Evolutionary conservation across 2,329 filamentous ascomycete species (phyloP).

Genomic region (Geosmithia putterillii): DNA sequence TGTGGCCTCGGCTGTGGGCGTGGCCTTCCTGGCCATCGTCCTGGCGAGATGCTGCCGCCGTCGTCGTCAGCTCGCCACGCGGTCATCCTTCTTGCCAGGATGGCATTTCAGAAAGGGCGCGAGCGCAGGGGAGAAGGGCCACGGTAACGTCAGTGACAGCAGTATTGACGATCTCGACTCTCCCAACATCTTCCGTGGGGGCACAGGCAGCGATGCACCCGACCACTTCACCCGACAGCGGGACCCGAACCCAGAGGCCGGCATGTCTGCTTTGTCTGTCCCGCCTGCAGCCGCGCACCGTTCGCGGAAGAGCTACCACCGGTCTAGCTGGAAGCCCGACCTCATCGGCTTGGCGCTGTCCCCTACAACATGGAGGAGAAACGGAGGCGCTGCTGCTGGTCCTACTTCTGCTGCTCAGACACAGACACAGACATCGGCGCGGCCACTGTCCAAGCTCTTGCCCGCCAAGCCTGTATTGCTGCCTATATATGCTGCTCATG

Average conservation of each 20-base stretch:
- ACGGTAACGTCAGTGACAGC: neutral
- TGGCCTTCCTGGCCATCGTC: constrained; percentile 36
- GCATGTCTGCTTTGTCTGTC: constrained; percentile 7
- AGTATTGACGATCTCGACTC: neutral
- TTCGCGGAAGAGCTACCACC: constrained; percentile 5
- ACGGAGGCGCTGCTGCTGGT: too few relatives aligned
- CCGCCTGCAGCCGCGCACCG: constrained; percentile 12
- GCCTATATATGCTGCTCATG: neutral
- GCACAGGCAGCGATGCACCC: constrained; percentile 4
- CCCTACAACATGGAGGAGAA: neutral
- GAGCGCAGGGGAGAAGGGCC: too few relatives aligned
- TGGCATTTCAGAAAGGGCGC: too few relatives aligned
- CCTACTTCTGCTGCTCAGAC: too few relatives aligned
- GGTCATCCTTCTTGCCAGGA: neutral
- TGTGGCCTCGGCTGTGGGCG: constrained; percentile 30
- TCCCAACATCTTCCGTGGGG: neutral
- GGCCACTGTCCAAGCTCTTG: constrained; percentile 29
- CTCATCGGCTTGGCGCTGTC: constrained; percentile 2
- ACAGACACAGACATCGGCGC: neutral
- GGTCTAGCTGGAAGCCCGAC: constrained; percentile 12
- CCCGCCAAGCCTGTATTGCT: constrained; percentile 32
- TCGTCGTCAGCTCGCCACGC: neutral
- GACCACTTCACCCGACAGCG: too few relatives aligned
- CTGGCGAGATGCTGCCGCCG: constrained; percentile 26
- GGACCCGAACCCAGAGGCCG: too few relatives aligned